phyloP scores from a whole-genome alignment of 1,139 yeast species.

The Yamadazyma spencermartinsiae region DNA sequence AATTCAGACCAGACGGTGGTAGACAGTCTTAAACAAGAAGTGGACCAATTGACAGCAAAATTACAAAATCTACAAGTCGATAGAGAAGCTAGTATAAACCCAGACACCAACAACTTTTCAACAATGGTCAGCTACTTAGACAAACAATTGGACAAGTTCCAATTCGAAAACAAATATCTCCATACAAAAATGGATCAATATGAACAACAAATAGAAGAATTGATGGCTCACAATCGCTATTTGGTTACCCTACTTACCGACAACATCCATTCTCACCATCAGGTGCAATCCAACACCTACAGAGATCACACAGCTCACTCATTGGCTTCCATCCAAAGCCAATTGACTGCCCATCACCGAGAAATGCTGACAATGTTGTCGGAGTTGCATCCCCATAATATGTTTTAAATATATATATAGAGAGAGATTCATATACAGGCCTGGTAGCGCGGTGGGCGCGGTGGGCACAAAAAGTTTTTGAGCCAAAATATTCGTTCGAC shows the following conservation, averaged over 20 bases:
- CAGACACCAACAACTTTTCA: conserved; percentile 16
- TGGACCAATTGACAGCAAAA: conserved; percentile 29
- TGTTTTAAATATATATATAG: background rate
- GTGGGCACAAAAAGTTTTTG: background rate
- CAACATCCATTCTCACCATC: background rate
- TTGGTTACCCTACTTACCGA: conserved; percentile 19
- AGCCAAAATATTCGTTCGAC: conserved; percentile 1
- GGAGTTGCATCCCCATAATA: background rate
- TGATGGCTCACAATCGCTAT: conserved; percentile 29
- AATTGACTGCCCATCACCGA: background rate
- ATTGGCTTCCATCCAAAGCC: background rate
- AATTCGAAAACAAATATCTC: conserved; percentile 39
- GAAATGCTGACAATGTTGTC: background rate
- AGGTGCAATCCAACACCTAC: background rate
- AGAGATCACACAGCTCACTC: background rate
- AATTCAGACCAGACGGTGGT: conserved; percentile 30
- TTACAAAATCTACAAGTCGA: conserved; percentile 16
- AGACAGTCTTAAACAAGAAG: conserved; percentile 32
- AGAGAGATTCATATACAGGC: too few relatives aligned
- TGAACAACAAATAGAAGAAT: conserved; percentile 25
- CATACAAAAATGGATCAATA: conserved; percentile 19
- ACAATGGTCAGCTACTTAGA: conserved; percentile 34
- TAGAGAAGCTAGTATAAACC: too few relatives aligned
- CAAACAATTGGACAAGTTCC: conserved; percentile 26
- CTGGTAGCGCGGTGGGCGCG: background rate